These are phyloP conservation scores for Trichoderma koningii DNA, from an alignment of 2,329 filamentous ascomycete species.

Conservation along the genomic window DNA sequence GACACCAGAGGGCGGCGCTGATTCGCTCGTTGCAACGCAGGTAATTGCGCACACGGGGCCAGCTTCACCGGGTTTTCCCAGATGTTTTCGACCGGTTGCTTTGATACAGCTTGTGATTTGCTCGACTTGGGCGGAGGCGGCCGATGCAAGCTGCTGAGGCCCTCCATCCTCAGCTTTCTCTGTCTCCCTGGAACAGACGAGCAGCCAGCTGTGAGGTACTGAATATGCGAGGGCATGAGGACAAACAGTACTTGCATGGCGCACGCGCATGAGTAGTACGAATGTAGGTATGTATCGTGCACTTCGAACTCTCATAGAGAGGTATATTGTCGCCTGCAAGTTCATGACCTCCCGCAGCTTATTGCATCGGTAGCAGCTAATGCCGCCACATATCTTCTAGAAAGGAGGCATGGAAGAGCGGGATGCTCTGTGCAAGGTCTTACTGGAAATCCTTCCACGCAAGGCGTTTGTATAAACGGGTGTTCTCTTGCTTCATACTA, in stretches of 20 bases:
- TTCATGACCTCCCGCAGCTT: slow-evolving; percentile 4
- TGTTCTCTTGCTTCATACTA: too few relatives aligned
- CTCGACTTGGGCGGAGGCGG: neutral
- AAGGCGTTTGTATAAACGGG: slow-evolving; percentile 4
- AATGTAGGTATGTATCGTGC: neutral
- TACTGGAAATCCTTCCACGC: slow-evolving; percentile 3
- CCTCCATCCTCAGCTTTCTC: neutral
- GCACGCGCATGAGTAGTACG: neutral
- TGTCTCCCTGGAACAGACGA: neutral
- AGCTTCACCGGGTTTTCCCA: slow-evolving; percentile 14
- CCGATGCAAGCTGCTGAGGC: slow-evolving; percentile 3
- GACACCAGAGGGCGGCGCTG: slow-evolving; percentile 2
- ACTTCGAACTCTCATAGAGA: neutral
- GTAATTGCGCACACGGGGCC: slow-evolving; percentile 1
- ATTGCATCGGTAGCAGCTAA: neutral
- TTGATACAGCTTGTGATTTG: neutral
- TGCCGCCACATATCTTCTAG: neutral
- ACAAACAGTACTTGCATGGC: slow-evolving; percentile 5
- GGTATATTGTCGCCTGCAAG: slow-evolving; percentile 14
- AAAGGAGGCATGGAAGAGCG: slow-evolving; percentile 21
- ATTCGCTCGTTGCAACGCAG: slow-evolving; percentile 15
- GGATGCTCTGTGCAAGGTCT: slow-evolving; percentile 6
- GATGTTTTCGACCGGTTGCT: neutral
- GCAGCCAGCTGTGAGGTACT: neutral
- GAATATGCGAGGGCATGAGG: slow-evolving; percentile 1